phyloP scores from a whole-genome alignment of 345 rosid genomes.

The Pugionium dolabratum region DNA sequence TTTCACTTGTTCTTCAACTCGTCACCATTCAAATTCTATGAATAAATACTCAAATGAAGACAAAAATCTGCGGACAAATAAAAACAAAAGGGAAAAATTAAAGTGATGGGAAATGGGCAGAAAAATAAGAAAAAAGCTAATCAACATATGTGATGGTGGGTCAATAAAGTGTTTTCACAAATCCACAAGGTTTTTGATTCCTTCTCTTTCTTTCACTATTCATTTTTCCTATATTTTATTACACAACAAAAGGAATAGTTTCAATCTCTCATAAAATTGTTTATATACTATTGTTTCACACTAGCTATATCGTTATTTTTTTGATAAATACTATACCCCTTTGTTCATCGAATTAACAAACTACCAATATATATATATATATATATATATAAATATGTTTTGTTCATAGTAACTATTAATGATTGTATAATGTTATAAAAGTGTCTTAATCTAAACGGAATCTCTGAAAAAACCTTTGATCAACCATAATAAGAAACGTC shows the following conservation, averaged over 20 bases:
- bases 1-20: slow-evolving; percentile 20
- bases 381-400: too few relatives aligned
- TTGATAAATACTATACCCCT: background rate
- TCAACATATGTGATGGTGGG: slow-evolving; percentile 39
- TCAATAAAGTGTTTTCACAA: slow-evolving; percentile 41
- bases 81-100: slow-evolving; percentile 13
- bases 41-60: slow-evolving; percentile 36
- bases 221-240: slow-evolving; percentile 17
- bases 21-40: slow-evolving; percentile 4
- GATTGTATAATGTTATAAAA: background rate
- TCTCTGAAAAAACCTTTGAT: slow-evolving; percentile 16
- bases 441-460: slow-evolving; percentile 11
- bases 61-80: slow-evolving; percentile 28
- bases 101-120: slow-evolving; percentile 34
- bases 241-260: slow-evolving; percentile 38
- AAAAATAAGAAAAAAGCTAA: slow-evolving; percentile 37
- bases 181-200: slow-evolving; percentile 41
- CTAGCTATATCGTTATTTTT: too few relatives aligned
- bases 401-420: background rate
- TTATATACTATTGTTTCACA: slow-evolving; percentile 12
- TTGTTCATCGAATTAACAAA: background rate
- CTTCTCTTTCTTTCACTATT: slow-evolving; percentile 39
- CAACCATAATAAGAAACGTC: slow-evolving; percentile 22
- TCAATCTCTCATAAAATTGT: background rate
- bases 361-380: background rate